Evolutionary conservation across 2,329 filamentous ascomycete species (phyloP).

Genomic region (Xylaria multiplex): DNA sequence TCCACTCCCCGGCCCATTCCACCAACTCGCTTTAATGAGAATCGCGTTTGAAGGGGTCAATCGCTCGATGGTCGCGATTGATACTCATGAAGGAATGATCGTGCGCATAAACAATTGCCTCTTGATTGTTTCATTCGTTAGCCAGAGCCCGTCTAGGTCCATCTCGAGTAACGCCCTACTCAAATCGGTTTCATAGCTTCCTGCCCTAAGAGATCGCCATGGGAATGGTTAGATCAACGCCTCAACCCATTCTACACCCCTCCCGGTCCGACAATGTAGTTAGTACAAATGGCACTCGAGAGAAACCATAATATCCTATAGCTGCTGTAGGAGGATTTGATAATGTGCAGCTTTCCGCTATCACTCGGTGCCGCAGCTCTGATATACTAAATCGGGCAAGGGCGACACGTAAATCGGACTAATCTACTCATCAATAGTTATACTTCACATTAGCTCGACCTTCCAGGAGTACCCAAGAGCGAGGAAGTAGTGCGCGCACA

Average conservation of each 20-base stretch:
- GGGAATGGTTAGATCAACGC: neutral
- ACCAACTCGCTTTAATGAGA: conserved; percentile 32
- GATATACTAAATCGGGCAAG: neutral
- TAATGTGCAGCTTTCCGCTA: neutral
- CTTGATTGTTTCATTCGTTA: conserved; percentile 14
- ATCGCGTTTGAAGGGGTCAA: conserved; percentile 35
- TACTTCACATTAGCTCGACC: neutral
- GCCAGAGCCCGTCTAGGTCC: conserved; percentile 9
- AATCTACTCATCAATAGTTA: conserved; percentile 5
- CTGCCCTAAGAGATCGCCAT: neutral
- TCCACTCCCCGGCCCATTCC: conserved; percentile 15
- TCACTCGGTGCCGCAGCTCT: neutral
- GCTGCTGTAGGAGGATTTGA: neutral
- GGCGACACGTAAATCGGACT: conserved; percentile 1
- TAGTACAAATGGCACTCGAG: neutral
- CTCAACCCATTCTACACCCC: neutral
- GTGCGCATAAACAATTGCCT: conserved; percentile 20
- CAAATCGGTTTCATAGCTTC: conserved; percentile 12
- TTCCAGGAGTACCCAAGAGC: neutral
- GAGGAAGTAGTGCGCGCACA: neutral
- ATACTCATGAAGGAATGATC: neutral
- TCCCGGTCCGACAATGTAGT: neutral
- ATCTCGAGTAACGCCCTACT: conserved; percentile 16
- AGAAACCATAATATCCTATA: conserved; percentile 1
- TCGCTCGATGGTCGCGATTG: conserved; percentile 1